phyloP scores from a whole-genome alignment of 768 basidiomycete genomes.

The Podaxis pistillaris region DNA sequence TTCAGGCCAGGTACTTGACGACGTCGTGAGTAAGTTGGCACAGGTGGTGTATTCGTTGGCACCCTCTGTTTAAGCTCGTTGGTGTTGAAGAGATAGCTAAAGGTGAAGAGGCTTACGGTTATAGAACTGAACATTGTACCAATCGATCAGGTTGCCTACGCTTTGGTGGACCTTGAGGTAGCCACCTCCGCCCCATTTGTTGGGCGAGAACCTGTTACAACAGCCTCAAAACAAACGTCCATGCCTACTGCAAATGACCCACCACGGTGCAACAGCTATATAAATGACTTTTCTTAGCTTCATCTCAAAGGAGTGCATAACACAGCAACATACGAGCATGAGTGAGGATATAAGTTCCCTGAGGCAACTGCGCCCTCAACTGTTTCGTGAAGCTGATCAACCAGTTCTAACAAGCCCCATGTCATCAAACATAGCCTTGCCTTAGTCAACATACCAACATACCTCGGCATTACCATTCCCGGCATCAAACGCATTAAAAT shows the following conservation, averaged over 20 bases:
- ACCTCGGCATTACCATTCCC: conserved; percentile 53
- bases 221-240: not conserved
- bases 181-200: conserved; percentile 44
- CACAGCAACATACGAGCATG: conserved; percentile 47
- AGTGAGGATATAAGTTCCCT: conserved; percentile 48
- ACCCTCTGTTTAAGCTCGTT: conserved; percentile 44
- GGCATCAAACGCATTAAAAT: conserved; percentile 58
- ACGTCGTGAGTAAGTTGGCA: conserved; percentile 52
- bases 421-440: not conserved
- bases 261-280: conserved; percentile 51
- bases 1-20: conserved; percentile 60
- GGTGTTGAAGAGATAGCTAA: conserved; percentile 1
- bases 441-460: not conserved
- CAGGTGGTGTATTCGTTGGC: conserved; percentile 64
- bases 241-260: conserved; percentile 26
- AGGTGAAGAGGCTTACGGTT: conserved; percentile 34
- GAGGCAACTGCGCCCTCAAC: conserved; percentile 47
- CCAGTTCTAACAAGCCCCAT: conserved; percentile 36
- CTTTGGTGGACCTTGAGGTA: conserved; percentile 52
- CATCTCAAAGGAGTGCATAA: not conserved
- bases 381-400: conserved; percentile 51
- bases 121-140: conserved; percentile 54
- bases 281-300: not conserved
- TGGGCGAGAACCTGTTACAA: conserved; percentile 39
- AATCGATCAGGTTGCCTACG: conserved; percentile 62